Evolutionary conservation across 805 yeast genomes (phyloP).

Genomic region (Candida insectorum): DNA sequence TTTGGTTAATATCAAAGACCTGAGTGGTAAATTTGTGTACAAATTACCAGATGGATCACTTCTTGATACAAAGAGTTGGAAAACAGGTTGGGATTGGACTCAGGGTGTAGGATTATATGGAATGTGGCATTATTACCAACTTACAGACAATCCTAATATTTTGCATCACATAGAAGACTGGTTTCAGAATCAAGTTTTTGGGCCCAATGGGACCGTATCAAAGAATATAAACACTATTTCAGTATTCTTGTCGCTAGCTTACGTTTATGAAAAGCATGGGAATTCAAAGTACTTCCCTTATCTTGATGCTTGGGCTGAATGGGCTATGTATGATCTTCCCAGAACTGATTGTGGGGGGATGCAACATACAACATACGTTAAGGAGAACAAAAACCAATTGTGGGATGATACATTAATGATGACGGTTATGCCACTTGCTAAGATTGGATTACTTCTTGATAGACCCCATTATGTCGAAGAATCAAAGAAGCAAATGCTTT

Average conservation of each 20-base stretch:
- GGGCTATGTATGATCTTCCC: constrained; percentile 27
- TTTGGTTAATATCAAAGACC: constrained; percentile 26
- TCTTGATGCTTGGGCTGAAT: constrained; percentile 32
- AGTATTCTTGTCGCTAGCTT: constrained; percentile 29
- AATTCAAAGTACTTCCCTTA: constrained; percentile 20
- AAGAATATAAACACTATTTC: constrained; percentile 35
- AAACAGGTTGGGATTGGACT: constrained; percentile 39
- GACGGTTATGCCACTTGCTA: constrained; percentile 35
- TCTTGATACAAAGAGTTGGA: constrained; percentile 37
- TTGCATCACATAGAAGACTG: constrained; percentile 22
- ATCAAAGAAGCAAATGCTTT: constrained; percentile 29
- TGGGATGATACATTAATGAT: constrained; percentile 33
- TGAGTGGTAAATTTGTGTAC: constrained; percentile 26
- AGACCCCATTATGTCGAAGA: constrained; percentile 30
- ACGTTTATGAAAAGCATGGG: constrained; percentile 21
- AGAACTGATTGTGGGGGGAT: constrained; percentile 31
- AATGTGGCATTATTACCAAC: constrained; percentile 32
- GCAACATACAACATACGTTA: constrained; percentile 31
- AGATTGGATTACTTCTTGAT: constrained; percentile 24
- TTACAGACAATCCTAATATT: constrained; percentile 20
- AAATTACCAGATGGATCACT: constrained; percentile 28
- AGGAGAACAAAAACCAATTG: constrained; percentile 25
- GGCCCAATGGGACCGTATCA: constrained; percentile 26
- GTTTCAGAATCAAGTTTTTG: constrained; percentile 25
- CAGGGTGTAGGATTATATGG: constrained; percentile 37